Evolutionary conservation across 768 basidiomycete species (phyloP).

Genomic region (Tricholoma flavovirens): DNA sequence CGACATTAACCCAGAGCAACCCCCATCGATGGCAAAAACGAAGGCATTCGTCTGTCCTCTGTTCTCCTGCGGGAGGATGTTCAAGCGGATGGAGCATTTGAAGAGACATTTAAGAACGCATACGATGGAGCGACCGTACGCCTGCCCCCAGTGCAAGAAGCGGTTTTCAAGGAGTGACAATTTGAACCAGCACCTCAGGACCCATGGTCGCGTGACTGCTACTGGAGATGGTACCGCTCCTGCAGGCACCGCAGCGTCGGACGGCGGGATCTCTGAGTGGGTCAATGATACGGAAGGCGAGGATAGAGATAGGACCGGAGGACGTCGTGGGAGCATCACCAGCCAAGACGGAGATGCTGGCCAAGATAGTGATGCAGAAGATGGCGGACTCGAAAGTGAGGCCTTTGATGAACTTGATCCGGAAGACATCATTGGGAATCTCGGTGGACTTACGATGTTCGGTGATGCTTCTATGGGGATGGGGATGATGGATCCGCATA

Average conservation of each 20-base stretch:
- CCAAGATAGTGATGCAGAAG: constrained; percentile 15
- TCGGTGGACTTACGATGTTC: constrained; percentile 24
- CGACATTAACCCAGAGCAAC: constrained; percentile 12
- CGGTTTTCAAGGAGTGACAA: constrained; percentile 88
- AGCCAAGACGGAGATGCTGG: constrained; percentile 15
- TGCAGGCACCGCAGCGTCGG: not conserved
- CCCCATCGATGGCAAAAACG: constrained; percentile 33
- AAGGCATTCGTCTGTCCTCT: constrained; percentile 80
- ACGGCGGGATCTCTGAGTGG: constrained; percentile 9
- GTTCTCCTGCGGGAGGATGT: constrained; percentile 75
- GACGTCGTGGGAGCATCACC: constrained; percentile 18
- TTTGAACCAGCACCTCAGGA: constrained; percentile 79
- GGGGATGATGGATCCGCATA: constrained; percentile 18
- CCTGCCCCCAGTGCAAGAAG: constrained; percentile 70
- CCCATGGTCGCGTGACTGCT: constrained; percentile 48
- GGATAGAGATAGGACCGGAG: constrained; percentile 13
- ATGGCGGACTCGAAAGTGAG: constrained; percentile 18
- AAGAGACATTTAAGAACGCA: constrained; percentile 86
- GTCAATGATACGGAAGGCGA: constrained; percentile 12
- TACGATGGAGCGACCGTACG: constrained; percentile 82
- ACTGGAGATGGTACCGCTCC: constrained; percentile 6
- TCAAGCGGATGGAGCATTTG: constrained; percentile 91
- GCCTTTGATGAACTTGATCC: constrained; percentile 23
- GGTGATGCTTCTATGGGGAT: constrained; percentile 19
- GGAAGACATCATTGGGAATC: constrained; percentile 9